These are phyloP conservation scores for Tetracladium setigerum DNA, from an alignment of 495 filamentous ascomycete species.

Conservation along the genomic window DNA sequence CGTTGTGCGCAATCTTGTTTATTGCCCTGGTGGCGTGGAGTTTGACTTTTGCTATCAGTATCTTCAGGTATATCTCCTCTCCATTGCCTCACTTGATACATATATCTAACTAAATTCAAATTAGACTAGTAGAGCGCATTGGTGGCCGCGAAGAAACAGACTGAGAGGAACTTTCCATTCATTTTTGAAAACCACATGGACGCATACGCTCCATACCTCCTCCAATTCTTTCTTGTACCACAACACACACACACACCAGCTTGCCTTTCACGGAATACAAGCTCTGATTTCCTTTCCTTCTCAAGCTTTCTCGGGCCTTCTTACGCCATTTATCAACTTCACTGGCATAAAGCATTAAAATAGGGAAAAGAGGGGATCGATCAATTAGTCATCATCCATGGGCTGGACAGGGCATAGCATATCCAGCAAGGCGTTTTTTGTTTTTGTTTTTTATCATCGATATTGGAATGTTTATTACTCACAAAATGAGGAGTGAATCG, in stretches of 20 bases:
- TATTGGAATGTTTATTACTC: no score
- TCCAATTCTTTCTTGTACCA: no score
- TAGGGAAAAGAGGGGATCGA: no score
- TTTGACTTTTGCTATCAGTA: conserved; percentile 79
- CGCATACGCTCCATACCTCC: no score
- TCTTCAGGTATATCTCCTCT: conserved; percentile 57
- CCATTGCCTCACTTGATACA: conserved; percentile 2
- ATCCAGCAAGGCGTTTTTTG: conserved; percentile 12
- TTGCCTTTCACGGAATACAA: no score
- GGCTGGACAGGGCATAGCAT: conserved; percentile 9
- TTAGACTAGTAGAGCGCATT: conserved; percentile 64
- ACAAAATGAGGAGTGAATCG: no score
- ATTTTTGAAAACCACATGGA: not conserved
- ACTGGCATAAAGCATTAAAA: no score
- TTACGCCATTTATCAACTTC: no score
- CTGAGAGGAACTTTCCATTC: conserved; percentile 2
- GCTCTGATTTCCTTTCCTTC: no score
- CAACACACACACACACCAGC: not conserved
- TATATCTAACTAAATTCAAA: conserved; percentile 2
- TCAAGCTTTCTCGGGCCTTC: no score
- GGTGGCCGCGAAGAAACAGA: conserved; percentile 41
- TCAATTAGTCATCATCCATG: not conserved
- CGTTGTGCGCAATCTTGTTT: conserved; percentile 72
- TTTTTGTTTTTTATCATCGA: no score
- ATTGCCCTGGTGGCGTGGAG: conserved; percentile 85